Percentiles rank a stretch among this genome's conserved stretches.
phyloP scores from a whole-genome alignment of 2,329 filamentous ascomycete genomes.

The Pseudogymnoascus sp. region DNA sequence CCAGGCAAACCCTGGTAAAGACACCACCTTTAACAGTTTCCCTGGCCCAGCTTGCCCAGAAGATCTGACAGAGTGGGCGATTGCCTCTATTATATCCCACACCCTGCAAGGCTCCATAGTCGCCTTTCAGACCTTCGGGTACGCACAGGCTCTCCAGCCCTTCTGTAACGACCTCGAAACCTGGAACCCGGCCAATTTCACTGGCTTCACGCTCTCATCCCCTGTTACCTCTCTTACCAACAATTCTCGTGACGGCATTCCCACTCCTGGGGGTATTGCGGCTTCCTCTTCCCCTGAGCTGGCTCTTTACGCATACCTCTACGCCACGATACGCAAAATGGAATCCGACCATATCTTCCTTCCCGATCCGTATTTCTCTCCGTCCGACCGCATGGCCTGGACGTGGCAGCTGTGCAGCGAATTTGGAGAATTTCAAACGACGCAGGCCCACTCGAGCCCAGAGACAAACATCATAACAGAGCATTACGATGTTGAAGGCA shows the following conservation, averaged over 20 bases:
- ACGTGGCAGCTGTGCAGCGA: neutral
- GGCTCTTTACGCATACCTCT: neutral
- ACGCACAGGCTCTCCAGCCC: neutral
- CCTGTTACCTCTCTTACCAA: neutral
- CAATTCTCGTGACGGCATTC: neutral
- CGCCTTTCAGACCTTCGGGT: neutral
- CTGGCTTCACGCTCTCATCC: neutral
- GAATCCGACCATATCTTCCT: neutral
- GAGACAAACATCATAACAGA: neutral
- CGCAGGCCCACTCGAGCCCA: neutral
- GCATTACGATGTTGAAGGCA: neutral
- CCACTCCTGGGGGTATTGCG: neutral
- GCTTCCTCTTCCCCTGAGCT: neutral
- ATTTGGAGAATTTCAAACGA: neutral
- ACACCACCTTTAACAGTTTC: neutral
- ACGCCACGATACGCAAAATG: neutral
- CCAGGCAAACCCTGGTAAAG: neutral
- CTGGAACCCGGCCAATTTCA: neutral
- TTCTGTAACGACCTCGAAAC: neutral
- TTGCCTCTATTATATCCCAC: neutral
- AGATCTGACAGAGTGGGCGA: neutral
- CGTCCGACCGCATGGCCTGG: neutral
- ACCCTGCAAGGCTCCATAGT: neutral
- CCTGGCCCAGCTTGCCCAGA: neutral
- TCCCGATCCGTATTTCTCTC: neutral